A percentile compares a stretch with the other conserved stretches of the same genome.
phyloP scores from a whole-genome alignment of 192 early-diverging fungal genomes.

The Mortierella antarctica region DNA sequence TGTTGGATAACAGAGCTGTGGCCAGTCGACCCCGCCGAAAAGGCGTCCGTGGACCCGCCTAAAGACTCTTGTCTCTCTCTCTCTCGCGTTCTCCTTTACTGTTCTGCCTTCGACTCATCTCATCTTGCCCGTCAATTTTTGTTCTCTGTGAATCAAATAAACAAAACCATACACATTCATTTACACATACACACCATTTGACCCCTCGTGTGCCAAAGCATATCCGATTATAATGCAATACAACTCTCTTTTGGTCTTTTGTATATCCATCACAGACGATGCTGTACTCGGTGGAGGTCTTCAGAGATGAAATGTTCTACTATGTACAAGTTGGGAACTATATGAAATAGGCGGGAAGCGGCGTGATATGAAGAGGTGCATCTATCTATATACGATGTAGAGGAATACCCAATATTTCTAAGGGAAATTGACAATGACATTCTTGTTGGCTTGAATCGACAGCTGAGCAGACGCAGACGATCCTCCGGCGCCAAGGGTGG shows the following conservation, averaged over 20 bases:
- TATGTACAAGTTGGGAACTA: too few species aligned
- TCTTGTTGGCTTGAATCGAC: constrained; percentile 40
- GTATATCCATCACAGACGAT: too few species aligned
- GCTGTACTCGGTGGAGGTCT: too few species aligned
- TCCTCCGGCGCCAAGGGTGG: constrained; percentile 19
- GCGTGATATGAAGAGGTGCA: background rate
- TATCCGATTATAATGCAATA: too few species aligned
- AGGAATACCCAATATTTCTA: background rate
- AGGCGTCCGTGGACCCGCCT: constrained; percentile 7
- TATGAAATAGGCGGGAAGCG: background rate
- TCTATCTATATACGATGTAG: background rate
- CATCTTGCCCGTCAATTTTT: background rate
- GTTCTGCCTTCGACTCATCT: background rate
- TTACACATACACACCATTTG: too few species aligned
- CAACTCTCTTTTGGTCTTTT: too few species aligned
- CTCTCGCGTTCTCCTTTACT: background rate
- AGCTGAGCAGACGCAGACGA: constrained; percentile 14
- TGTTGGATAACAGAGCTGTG: constrained; percentile 40
- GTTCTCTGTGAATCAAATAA: background rate
- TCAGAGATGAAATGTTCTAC: too few species aligned
- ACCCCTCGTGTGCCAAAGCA: too few species aligned
- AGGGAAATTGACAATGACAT: constrained; percentile 31
- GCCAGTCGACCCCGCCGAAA: constrained; percentile 35
- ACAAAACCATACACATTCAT: too few species aligned
- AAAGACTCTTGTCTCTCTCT: background rate